Evolutionary conservation across 2,329 filamentous ascomycete species (phyloP).

Genomic region (Exophiala spinifera): DNA sequence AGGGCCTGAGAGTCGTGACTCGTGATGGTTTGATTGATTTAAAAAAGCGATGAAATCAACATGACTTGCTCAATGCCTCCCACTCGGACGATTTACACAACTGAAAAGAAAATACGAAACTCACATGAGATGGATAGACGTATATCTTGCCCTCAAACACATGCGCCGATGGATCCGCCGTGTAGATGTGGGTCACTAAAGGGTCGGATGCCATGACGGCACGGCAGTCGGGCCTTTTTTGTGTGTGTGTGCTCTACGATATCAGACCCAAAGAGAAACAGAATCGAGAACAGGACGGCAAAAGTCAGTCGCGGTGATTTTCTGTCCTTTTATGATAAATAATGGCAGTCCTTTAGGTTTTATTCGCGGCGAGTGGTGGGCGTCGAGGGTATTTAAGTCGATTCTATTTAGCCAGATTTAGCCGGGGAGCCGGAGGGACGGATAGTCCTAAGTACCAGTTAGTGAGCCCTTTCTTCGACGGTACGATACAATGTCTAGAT

Average conservation of each 20-base stretch:
- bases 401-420: conserved; percentile 25
- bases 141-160: conserved; percentile 73
- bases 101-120: neutral
- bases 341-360: neutral
- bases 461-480: too few species aligned
- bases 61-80: too few species aligned
- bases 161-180: conserved; percentile 75
- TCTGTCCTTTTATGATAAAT: neutral
- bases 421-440: conserved; percentile 1
- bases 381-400: conserved; percentile 2
- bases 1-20: too few species aligned
- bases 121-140: conserved; percentile 65
- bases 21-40: too few species aligned
- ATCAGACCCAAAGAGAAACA: neutral
- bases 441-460: too few species aligned
- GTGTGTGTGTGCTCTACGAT: neutral
- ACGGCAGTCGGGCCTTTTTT: neutral
- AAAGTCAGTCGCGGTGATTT: neutral
- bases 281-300: neutral
- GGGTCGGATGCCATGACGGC: conserved; percentile 40
- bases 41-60: too few species aligned
- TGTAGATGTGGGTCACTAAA: conserved; percentile 72
- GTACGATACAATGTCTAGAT: too few species aligned
- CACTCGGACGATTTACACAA: too few species aligned
- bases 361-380: conserved; percentile 2